Percentiles rank a stretch among this genome's conserved stretches.
These are phyloP conservation scores for Rhodosporidiobolus sp. DNA, from an alignment of 768 basidiomycete species.

Conservation along the genomic window DNA sequence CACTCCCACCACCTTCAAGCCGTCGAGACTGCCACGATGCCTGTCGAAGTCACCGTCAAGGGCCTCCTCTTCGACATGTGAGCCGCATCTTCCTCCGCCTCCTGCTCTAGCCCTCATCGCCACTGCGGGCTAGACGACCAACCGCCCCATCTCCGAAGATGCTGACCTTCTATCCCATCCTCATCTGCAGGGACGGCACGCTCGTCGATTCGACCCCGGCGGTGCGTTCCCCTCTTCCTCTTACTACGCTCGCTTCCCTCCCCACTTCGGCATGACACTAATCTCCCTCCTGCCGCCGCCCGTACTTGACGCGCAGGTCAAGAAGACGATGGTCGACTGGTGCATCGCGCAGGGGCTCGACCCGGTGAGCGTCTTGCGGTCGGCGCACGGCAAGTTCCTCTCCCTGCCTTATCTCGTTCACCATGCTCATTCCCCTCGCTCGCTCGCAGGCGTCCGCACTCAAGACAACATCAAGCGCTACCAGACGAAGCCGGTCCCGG, in stretches of 20 bases:
- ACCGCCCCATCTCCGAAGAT: neutral
- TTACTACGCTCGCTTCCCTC: neutral
- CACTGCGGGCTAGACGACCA: too few species aligned
- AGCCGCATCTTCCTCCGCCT: neutral
- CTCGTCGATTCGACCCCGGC: conserved; percentile 40
- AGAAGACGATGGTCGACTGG: conserved; percentile 31
- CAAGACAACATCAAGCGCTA: conserved; percentile 38
- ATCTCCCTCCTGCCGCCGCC: neutral
- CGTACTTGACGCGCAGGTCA: neutral
- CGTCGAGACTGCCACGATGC: too few species aligned
- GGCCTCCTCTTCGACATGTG: conserved; percentile 38
- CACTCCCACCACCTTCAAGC: too few species aligned
- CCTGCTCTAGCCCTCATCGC: neutral
- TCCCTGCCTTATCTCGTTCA: neutral
- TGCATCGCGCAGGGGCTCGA: conserved; percentile 28
- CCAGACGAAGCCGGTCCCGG: conserved; percentile 27
- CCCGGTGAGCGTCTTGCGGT: conserved; percentile 28
- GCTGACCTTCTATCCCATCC: too few species aligned
- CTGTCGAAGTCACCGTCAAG: conserved; percentile 32
- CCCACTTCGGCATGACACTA: neutral
- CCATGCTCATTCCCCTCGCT: neutral
- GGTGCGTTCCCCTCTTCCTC: neutral
- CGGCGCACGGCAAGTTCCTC: conserved; percentile 21
- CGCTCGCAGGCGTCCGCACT: conserved; percentile 36
- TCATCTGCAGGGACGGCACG: conserved; percentile 33